Conservation (phyloP, 164 flowering plant genomes). For the Brasenia schreberi region DNA sequence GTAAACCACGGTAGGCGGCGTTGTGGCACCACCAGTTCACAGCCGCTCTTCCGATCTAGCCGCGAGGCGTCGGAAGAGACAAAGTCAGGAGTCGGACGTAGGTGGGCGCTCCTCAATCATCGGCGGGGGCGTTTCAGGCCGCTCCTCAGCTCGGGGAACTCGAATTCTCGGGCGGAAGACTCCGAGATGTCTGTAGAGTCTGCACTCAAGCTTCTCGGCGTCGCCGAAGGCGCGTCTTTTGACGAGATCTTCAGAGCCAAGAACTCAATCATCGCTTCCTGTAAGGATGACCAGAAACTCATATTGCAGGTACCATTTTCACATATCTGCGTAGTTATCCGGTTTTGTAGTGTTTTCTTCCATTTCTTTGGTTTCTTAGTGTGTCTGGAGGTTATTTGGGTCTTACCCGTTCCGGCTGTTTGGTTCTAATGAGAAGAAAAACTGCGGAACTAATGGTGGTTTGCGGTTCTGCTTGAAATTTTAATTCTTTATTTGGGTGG, state of each 20-base stretch:
- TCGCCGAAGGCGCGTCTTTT: constrained; percentile 68
- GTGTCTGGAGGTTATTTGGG: background rate
- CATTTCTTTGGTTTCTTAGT: background rate
- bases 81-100: background rate
- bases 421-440: background rate
- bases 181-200: constrained; percentile 80
- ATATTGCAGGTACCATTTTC: constrained; percentile 46
- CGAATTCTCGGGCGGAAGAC: constrained; percentile 37
- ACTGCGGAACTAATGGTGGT: too few species aligned
- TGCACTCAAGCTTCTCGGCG: constrained; percentile 80
- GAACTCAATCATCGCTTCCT: constrained; percentile 50
- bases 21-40: background rate
- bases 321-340: background rate
- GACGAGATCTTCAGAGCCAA: constrained; percentile 87
- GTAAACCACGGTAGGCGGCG: background rate
- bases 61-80: background rate
- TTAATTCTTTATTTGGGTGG: too few species aligned
- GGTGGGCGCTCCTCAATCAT: background rate
- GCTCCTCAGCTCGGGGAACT: background rate
- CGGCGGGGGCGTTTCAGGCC: background rate
- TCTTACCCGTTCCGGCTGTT: background rate
- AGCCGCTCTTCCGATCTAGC: background rate
- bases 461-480: too few species aligned
- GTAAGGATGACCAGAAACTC: constrained; percentile 60
- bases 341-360: background rate